phyloP scores from a whole-genome alignment of 371 early-diverging fungal species.

The Apophysomyces ossiformis region DNA sequence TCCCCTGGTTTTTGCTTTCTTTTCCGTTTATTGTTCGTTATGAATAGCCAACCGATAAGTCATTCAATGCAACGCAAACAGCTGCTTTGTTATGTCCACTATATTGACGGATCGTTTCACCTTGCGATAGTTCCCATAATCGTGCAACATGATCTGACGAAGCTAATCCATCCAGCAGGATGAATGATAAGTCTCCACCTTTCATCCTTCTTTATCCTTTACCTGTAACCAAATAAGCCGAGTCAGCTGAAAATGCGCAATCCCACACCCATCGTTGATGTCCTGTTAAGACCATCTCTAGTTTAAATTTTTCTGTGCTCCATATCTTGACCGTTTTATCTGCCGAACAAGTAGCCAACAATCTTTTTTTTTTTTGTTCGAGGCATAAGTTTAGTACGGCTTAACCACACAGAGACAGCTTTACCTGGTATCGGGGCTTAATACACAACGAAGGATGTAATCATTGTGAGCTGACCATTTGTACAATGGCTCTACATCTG shows the following conservation, averaged over 20 bases:
- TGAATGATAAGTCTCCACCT: not conserved
- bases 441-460: conserved; percentile 81
- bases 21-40: conserved; percentile 10
- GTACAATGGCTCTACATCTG: conserved; percentile 75
- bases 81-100: conserved; percentile 92
- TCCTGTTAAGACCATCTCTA: conserved; percentile 78
- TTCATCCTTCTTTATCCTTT: conserved; percentile 11
- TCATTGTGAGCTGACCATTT: conserved; percentile 81
- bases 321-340: conserved; percentile 82
- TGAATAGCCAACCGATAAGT: conserved; percentile 62
- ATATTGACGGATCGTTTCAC: conserved; percentile 89
- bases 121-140: conserved; percentile 84
- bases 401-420: not conserved
- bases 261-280: conserved; percentile 96
- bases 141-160: conserved; percentile 90
- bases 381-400: not conserved
- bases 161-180: conserved; percentile 40
- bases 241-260: conserved; percentile 91
- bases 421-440: conserved; percentile 85
- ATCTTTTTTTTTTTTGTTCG: conserved; percentile 43
- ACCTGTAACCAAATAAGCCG: conserved; percentile 89
- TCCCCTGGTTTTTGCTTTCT: not conserved
- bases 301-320: conserved; percentile 68
- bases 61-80: conserved; percentile 91
- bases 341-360: conserved; percentile 88